Evolutionary conservation across 2,329 filamentous ascomycete species (phyloP), one percentile per base, ranked within the genome.

Genomic region (Seiridium unicorne): DNA sequence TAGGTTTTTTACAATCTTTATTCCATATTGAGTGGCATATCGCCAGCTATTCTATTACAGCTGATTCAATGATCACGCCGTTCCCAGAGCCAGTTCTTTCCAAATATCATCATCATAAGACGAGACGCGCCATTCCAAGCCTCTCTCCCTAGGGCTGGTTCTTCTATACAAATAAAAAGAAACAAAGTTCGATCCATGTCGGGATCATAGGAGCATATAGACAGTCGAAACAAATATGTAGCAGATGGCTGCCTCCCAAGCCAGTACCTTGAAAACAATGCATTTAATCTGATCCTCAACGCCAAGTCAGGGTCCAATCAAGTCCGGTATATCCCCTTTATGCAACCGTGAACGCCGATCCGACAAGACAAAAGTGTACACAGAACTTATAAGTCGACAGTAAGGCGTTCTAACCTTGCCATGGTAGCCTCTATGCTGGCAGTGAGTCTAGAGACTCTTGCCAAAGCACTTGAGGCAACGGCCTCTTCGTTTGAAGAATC

Each of bases 401-500:
- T 73, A 42, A 79, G 65, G 60, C 69, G 65, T 59, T 79, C 74
- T 61, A 80, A 64, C 64, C 75, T 72, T 42, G 74, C 66, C 34
- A 73, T 64, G 9, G 76, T 70, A 4, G 70, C 65, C 48, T 77
- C 70, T 3, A 80, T 63, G 54, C 70, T 73, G 10, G 72, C 76
- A 32, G 78, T 77, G 60, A 86, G 77, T 63, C 78, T 78, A 68
- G 82, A 78, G 54, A 85, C 77, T 35, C 81, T 78, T 54, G 76
- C 79, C 73, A 83, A 77, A 44, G 81, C 77, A 26, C 80, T 64
- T 7, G 71, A 71, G 35, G 80, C 78, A 34, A 72, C 67, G 7
- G 71, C 71, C 55, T 82, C 81, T 57, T 84, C 81, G 61, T 83
- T 77, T 1, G 79, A 77, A 34, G 78, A 79, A 59, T 90, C 83